Evolutionary conservation across 306 rosid species (phyloP).

Genomic region (Cucumis hystrix): DNA sequence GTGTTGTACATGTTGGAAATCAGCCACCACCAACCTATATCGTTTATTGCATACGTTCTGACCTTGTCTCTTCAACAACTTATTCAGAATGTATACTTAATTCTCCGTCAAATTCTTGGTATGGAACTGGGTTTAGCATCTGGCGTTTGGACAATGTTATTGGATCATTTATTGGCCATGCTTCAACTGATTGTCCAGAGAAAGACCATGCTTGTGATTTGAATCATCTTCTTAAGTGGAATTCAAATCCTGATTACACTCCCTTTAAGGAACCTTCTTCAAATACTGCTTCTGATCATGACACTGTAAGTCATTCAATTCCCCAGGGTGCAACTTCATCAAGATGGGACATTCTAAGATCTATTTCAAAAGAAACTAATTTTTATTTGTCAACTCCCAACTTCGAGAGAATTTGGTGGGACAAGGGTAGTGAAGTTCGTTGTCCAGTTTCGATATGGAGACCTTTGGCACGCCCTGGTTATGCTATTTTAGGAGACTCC

Average conservation of each 20-base stretch:
- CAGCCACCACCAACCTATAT: slow-evolving; percentile 63
- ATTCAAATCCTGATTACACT: slow-evolving; percentile 35
- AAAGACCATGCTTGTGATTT: slow-evolving; percentile 41
- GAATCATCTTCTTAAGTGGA: slow-evolving; percentile 81
- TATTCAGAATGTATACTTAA: slow-evolving; percentile 58
- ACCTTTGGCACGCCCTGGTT: slow-evolving; percentile 64
- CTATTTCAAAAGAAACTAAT: slow-evolving; percentile 62
- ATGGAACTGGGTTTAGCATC: slow-evolving; percentile 62
- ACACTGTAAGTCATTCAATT: slow-evolving; percentile 29
- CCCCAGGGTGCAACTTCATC: slow-evolving; percentile 41
- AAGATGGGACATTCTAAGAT: slow-evolving; percentile 72
- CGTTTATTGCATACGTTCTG: slow-evolving; percentile 82
- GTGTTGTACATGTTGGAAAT: slow-evolving; percentile 70
- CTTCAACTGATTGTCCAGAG: slow-evolving; percentile 45
- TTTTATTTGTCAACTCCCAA: slow-evolving; percentile 68
- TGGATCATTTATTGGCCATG: slow-evolving; percentile 76
- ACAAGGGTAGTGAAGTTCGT: slow-evolving; percentile 74
- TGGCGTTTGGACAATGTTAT: slow-evolving; percentile 87
- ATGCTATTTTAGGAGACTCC: slow-evolving; percentile 84
- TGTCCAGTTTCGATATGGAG: slow-evolving; percentile 90
- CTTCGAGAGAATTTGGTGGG: slow-evolving; percentile 99
- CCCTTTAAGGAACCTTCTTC: slow-evolving; percentile 32
- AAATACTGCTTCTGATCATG: slow-evolving; percentile 26
- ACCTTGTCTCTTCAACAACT: slow-evolving; percentile 63
- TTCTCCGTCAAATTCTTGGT: slow-evolving; percentile 35